Base-by-base conservation (phyloP, 129 eudicot species). In the Logfia minima region DNA sequence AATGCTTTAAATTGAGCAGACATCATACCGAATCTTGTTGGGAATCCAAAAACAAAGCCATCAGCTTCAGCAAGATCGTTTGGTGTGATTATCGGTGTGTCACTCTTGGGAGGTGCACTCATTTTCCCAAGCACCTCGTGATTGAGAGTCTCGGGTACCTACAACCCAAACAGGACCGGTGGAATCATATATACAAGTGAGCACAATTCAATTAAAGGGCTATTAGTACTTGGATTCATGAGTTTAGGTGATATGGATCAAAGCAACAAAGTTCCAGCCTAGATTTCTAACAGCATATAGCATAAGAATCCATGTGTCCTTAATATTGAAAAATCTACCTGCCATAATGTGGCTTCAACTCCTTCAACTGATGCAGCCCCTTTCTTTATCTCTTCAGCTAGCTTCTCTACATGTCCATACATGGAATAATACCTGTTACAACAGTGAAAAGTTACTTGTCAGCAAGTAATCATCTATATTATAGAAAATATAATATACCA, bases 351-450 rank as follows among this genome's bases (percentile, higher is more conserved):
- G 58, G 94, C 98, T 72, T 93, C 96, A 2, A 90, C 98, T 73
- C 98, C 98, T 79, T 90, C 89, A 39, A 93, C 92, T 6, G 96
- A 90, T 55, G 86, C 93, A 34, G 90, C 96, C 56, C 98, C 98
- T 87, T 90, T 87, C 80, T 88, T 80, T 17, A 93, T 93, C 81
- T 93, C 92, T 67, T 85, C 70, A 21, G 98, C 98, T 58, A 93
- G 88, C 65, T 80, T 93, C 88, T 85, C 89, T 59, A 93, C 92
- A 81, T 88, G 98, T 59, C 98, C 97, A 63, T 90, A 93, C 85
- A 80, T 90, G 10, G 96, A 90, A 78, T 93, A 93, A 85, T 90
- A 90, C 28, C 98, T 88, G 87, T 8, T 66, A 74, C 62, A 75
- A 68, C 24, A 63, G 4, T 7, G 71, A 34, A 8, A 11, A 71